Conservation (phyloP, 768 basidiomycete genomes). For the Tylopilus sp. region DNA sequence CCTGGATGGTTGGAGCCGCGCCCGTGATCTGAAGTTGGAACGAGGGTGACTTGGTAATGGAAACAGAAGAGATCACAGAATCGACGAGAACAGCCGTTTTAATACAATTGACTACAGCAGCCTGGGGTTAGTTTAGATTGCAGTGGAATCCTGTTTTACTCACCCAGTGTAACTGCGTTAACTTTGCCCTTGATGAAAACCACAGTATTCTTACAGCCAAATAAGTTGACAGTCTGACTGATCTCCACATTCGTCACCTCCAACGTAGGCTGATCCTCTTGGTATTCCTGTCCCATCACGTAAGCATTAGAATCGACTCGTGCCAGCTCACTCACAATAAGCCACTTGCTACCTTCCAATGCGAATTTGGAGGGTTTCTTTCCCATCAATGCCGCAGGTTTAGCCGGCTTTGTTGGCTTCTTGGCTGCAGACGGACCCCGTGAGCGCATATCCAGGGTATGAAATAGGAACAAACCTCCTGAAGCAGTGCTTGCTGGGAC, state of each 20-base stretch:
- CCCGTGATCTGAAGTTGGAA: conserved; percentile 93
- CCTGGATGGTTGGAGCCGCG: conserved; percentile 83
- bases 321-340: conserved; percentile 55
- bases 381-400: conserved; percentile 76
- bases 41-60: conserved; percentile 87
- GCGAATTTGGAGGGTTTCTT: conserved; percentile 92
- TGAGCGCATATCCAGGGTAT: not conserved
- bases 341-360: conserved; percentile 92
- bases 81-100: conserved; percentile 88
- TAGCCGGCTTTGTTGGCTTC: conserved; percentile 77
- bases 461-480: conserved; percentile 29
- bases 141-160: not conserved
- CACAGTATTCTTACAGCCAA: conserved; percentile 82
- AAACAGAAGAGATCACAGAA: conserved; percentile 88
- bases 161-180: conserved; percentile 89
- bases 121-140: not conserved
- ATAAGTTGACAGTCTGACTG: conserved; percentile 84
- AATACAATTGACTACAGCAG: conserved; percentile 69
- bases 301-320: conserved; percentile 1
- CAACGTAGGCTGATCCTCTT: conserved; percentile 75
- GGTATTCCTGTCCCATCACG: conserved; percentile 65
- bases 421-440: conserved; percentile 36
- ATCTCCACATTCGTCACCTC: conserved; percentile 74
- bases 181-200: conserved; percentile 89
- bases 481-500: conserved; percentile 45